Conservation (phyloP, 805 yeast species). For the Cyberlindnera euphorbiae region DNA sequence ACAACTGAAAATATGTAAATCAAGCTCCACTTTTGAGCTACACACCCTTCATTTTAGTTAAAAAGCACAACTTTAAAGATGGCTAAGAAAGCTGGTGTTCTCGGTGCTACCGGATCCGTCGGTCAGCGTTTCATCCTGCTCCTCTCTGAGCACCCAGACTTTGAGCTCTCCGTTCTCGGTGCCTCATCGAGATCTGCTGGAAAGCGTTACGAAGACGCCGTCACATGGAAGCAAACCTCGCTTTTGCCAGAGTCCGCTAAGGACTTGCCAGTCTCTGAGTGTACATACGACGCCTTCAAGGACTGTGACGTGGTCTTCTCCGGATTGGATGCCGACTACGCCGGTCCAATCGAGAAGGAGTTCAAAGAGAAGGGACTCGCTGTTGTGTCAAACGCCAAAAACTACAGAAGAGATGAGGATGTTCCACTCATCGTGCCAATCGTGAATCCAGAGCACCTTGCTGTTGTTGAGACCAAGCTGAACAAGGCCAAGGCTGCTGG, state of each 20-base stretch:
- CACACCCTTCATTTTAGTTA: too few relatives aligned
- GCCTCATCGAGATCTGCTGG: conserved; percentile 96
- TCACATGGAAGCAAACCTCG: conserved; percentile 90
- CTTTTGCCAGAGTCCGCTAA: conserved; percentile 68
- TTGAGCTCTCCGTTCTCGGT: conserved; percentile 79
- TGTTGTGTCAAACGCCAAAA: conserved; percentile 92
- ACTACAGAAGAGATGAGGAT: conserved; percentile 80
- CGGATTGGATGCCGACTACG: conserved; percentile 88
- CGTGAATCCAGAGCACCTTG: conserved; percentile 87
- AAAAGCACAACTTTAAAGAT: too few relatives aligned
- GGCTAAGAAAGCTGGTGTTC: conserved; percentile 66
- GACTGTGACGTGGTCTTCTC: conserved; percentile 94
- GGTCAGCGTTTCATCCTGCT: conserved; percentile 93
- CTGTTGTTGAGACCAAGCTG: conserved; percentile 58
- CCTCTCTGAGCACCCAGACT: conserved; percentile 82
- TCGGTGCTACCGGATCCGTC: conserved; percentile 97
- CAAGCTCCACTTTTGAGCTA: too few relatives aligned
- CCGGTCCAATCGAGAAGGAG: conserved; percentile 87
- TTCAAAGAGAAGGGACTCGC: conserved; percentile 78
- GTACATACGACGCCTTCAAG: conserved; percentile 69
- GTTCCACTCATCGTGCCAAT: conserved; percentile 96
- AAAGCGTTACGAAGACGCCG: conserved; percentile 77
- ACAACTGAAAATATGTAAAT: too few relatives aligned
- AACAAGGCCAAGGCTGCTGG: conserved; percentile 50
- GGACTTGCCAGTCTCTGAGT: conserved; percentile 65